These are phyloP conservation scores for Aspergillus cejpii DNA, from an alignment of 2,329 filamentous ascomycete species.

Conservation along the genomic window DNA sequence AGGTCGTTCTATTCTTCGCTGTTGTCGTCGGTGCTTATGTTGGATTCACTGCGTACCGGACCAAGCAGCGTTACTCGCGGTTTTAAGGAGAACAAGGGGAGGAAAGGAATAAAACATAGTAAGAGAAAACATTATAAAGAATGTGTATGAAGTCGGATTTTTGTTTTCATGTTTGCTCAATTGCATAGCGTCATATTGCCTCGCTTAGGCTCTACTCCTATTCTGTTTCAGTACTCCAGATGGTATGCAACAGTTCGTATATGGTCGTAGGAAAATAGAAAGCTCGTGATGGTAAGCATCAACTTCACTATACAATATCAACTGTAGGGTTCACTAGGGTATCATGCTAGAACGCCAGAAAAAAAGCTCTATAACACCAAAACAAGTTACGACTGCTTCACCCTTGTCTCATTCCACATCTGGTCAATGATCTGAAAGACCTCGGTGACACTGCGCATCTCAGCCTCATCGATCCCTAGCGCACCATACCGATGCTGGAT, in stretches of 20 bases:
- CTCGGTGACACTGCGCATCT: conserved; percentile 74
- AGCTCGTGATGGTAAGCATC: not conserved
- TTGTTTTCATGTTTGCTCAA: conserved; percentile 12
- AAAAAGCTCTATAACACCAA: conserved; percentile 3
- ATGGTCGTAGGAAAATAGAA: not conserved
- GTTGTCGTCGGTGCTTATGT: conserved; percentile 69
- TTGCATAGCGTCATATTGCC: conserved; percentile 19
- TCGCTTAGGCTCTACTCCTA: no score
- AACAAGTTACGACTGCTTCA: conserved; percentile 11
- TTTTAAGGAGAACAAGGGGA: conserved; percentile 22
- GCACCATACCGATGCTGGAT: conserved; percentile 81
- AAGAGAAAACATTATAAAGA: conserved; percentile 2
- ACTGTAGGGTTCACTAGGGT: conserved; percentile 3
- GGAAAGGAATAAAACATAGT: not conserved
- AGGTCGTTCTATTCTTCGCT: conserved; percentile 69
- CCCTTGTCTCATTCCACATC: conserved; percentile 62
- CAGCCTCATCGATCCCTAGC: conserved; percentile 59
- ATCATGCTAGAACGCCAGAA: conserved; percentile 1
- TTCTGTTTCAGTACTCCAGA: no score
- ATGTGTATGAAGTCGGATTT: conserved; percentile 9
- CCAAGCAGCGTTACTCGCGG: conserved; percentile 47
- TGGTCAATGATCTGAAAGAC: conserved; percentile 86
- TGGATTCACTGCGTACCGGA: conserved; percentile 75
- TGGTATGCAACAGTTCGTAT: no score
- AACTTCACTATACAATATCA: not conserved